Conservation (phyloP, 1,284 basidiomycete species). For the Ganoderma sp. region DNA sequence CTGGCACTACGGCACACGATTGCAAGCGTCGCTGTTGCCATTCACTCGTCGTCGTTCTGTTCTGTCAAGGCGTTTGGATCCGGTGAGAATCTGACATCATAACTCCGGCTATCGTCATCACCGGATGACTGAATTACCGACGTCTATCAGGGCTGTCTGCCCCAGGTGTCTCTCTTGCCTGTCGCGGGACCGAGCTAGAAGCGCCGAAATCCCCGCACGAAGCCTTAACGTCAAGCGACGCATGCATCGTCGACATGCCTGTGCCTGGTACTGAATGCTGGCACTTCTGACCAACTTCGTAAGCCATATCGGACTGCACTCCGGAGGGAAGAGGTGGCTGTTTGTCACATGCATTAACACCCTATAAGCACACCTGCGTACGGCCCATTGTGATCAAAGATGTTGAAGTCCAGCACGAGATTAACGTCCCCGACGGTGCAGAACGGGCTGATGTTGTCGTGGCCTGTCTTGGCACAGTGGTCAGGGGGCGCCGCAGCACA, state of each 20-base stretch:
- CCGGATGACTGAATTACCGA: not conserved
- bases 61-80: not conserved
- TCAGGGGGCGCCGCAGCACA: not conserved
- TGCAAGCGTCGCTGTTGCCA: not conserved
- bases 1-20: not conserved
- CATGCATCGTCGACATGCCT: not conserved
- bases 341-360: not conserved
- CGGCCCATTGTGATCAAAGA: conserved; percentile 58
- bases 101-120: conserved; percentile 1
- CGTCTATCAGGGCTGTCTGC: not conserved
- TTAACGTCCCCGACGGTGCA: conserved; percentile 61
- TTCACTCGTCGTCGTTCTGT: not conserved
- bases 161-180: not conserved
- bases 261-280: not conserved
- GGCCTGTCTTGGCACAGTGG: conserved; percentile 43
- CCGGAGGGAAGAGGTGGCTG: not conserved
- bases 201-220: not conserved
- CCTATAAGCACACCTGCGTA: conserved; percentile 60
- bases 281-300: not conserved
- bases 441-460: conserved; percentile 56
- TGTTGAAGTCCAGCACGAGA: conserved; percentile 50
- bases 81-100: not conserved
- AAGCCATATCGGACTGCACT: not conserved
- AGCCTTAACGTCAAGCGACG: not conserved
- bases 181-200: not conserved